phyloP scores from a whole-genome alignment of 2,329 filamentous ascomycete species.

The Fusarium praegraminearum region DNA sequence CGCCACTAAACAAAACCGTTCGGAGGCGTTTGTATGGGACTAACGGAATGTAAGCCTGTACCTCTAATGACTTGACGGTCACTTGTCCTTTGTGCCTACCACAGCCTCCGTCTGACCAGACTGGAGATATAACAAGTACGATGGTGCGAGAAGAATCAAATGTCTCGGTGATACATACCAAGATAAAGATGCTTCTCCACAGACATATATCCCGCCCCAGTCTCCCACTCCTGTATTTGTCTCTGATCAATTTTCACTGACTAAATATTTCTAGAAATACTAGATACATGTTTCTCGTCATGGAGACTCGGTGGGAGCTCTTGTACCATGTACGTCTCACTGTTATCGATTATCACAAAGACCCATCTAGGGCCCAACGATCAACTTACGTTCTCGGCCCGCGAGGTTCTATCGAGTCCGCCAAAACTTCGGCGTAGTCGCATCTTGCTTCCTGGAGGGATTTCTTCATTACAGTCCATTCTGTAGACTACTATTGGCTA shows the following conservation, averaged over 20 bases:
- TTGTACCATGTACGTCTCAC: slow-evolving; percentile 56
- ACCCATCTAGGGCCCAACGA: slow-evolving; percentile 46
- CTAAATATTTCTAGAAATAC: fast-evolving
- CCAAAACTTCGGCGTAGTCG: slow-evolving; percentile 53
- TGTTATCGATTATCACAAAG: slow-evolving; percentile 46
- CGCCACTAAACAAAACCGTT: too few species aligned
- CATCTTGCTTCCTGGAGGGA: slow-evolving; percentile 42
- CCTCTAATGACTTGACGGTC: too few species aligned
- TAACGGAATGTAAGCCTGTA: too few species aligned
- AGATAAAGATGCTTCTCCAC: too few species aligned
- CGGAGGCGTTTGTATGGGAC: too few species aligned
- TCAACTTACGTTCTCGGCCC: slow-evolving; percentile 55
- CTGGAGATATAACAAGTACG: too few species aligned
- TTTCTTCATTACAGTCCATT: slow-evolving; percentile 55
- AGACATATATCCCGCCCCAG: fast-evolving
- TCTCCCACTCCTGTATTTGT: too few species aligned
- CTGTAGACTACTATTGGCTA: slow-evolving; percentile 59
- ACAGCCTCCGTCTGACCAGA: fast-evolving
- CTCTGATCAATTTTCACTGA: fast-evolving
- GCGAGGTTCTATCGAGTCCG: slow-evolving; percentile 51
- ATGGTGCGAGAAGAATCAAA: too few species aligned
- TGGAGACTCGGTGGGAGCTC: slow-evolving; percentile 35
- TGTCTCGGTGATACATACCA: neutral
- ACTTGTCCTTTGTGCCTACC: too few species aligned
- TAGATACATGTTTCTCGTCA: neutral